phyloP scores from a whole-genome alignment of 305 asterid species.

The Fraxinus velutina region DNA sequence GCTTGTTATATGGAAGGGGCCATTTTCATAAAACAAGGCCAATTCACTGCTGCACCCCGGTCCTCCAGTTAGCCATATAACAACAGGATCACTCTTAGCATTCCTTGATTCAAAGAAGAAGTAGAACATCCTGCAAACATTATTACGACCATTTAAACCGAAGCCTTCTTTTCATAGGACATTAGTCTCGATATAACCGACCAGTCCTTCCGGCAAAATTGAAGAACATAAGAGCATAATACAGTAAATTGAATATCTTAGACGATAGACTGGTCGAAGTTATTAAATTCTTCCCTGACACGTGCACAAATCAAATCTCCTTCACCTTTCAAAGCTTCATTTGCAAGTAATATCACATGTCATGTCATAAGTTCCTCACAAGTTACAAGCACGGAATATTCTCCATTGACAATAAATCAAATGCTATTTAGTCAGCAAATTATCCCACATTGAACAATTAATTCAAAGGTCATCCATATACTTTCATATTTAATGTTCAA shows the following conservation, averaged over 20 bases:
- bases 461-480: background rate
- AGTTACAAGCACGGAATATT: background rate
- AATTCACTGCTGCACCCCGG: slow-evolving; percentile 60
- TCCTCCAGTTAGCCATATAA: slow-evolving; percentile 58
- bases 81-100: slow-evolving; percentile 41
- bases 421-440: background rate
- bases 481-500: background rate
- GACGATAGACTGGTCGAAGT: background rate
- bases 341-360: background rate
- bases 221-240: background rate
- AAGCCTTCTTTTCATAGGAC: background rate
- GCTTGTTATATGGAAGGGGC: slow-evolving; percentile 39
- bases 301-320: background rate
- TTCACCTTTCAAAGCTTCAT: background rate
- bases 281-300: background rate
- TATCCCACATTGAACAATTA: background rate
- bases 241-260: background rate
- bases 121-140: slow-evolving; percentile 42
- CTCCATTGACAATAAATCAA: background rate
- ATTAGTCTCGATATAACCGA: background rate
- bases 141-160: background rate
- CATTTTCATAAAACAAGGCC: slow-evolving; percentile 54
- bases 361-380: background rate
- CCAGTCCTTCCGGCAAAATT: background rate
- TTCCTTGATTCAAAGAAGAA: slow-evolving; percentile 48